Evolutionary conservation across 352 stramenopile genomes (phyloP), one percentile per base, ranked within the genome.

Genomic region (Pythium dissimile): DNA sequence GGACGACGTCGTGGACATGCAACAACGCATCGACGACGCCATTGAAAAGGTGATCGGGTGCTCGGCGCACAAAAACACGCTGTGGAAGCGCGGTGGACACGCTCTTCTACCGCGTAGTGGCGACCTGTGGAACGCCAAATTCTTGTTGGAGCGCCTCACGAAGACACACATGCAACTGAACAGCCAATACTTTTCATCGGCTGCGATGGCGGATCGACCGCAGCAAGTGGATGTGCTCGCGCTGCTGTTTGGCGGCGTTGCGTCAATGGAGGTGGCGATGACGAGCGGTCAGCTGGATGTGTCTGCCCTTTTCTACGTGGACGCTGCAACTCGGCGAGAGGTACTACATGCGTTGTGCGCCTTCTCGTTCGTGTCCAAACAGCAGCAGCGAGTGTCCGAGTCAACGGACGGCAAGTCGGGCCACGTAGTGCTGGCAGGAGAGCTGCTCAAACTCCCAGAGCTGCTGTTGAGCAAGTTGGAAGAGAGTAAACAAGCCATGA

Each of bases 31-130:
- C 48, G 65, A 91, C 44, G 72, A 77, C 15, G 83, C 75, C 23
- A 92, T 95, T 39, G 67, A 80, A 24, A 77, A 77, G 41, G 60
- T 82, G 10, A 89, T 95, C 18, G 85, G 85, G 2, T 87, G 80
- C 24, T 51, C 63, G 2, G 65, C 75, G 3, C 72, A 71, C 43
- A 94, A 92, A 53, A 80, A 96, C 56, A 78, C 86, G 18, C 68
- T 99, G 13, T 98, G 94, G 92, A 98, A 98, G 60, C 86, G 80
- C 48, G 92, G 92, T 48, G 90, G 91, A 1, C 89, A 97, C 43
- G 77, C 78, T 6, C 58, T 92, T 16, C 60, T 92, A n/a, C 83
- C 80, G 38, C 84, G 73, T 23, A 89, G 43, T 54, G 49, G 44
- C 16, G 62, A 84, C 1, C 62, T 92, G 10, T 92, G 83, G 83